Conservation (phyloP, 1,284 basidiomycete species). For the Papiliotrema terrestris region DNA sequence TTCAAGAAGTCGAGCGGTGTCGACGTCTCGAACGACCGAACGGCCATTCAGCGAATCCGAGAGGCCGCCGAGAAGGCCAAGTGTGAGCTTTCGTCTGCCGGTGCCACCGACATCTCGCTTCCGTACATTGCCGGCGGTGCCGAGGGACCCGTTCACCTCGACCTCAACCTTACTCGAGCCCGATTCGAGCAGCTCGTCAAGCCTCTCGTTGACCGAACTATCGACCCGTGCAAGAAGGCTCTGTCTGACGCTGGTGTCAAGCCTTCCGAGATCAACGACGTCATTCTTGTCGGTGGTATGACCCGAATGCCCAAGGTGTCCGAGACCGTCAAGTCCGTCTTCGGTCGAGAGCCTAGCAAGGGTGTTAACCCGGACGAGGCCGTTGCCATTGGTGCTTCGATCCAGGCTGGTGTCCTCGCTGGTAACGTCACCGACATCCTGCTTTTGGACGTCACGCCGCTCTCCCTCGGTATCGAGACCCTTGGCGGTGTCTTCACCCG, state of each 20-base stretch:
- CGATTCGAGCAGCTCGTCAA: constrained; percentile 85
- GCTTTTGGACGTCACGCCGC: constrained; percentile 89
- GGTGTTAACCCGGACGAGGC: constrained; percentile 98
- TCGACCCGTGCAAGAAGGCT: constrained; percentile 98
- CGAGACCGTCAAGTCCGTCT: constrained; percentile 88
- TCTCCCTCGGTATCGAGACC: constrained; percentile 74
- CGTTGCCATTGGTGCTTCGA: constrained; percentile 87
- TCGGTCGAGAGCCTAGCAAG: constrained; percentile 93
- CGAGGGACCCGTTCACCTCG: constrained; percentile 94
- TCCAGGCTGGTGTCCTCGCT: constrained; percentile 92
- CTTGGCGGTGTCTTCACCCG: constrained; percentile 97
- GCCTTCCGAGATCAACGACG: constrained; percentile 87
- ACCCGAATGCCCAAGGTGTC: constrained; percentile 93
- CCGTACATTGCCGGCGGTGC: constrained; percentile 97
- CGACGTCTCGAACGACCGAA: constrained; percentile 78
- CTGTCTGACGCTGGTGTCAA: constrained; percentile 88
- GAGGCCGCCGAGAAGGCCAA: constrained; percentile 99
- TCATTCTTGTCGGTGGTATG: constrained; percentile 98
- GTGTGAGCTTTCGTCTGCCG: constrained; percentile 91
- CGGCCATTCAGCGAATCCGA: constrained; percentile 98
- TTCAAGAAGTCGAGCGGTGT: constrained; percentile 92
- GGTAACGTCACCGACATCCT: constrained; percentile 96
- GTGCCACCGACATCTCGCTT: constrained; percentile 92
- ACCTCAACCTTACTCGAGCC: constrained; percentile 79
- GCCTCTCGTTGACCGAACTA: constrained; percentile 79